A percentile compares a stretch with the other conserved stretches of the same genome.
Evolutionary conservation across 768 basidiomycete genomes (phyloP).

Genomic region (Tricholoma hemisulphureum): DNA sequence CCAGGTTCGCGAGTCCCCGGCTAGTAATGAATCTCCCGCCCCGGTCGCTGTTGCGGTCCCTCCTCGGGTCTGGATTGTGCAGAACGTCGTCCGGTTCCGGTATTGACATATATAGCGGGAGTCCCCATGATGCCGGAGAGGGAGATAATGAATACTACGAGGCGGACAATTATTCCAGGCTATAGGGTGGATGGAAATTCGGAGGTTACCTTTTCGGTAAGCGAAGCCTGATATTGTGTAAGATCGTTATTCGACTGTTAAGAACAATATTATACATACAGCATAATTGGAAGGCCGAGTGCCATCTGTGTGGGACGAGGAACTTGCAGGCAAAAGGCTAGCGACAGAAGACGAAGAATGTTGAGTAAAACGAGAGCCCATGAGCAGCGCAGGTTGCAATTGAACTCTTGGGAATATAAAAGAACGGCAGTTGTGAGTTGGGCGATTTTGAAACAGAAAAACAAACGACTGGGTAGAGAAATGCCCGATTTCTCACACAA

Average conservation of each 20-base stretch:
- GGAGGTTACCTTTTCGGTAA: conserved; percentile 29
- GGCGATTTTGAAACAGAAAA: not conserved
- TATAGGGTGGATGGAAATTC: not conserved
- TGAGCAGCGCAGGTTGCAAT: too few relatives aligned
- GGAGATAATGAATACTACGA: conserved; percentile 39
- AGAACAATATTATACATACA: conserved; percentile 10
- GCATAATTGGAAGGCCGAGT: conserved; percentile 7
- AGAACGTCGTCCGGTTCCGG: conserved; percentile 64
- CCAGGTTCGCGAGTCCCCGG: conserved; percentile 65
- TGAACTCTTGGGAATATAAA: conserved; percentile 2
- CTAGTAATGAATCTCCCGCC: conserved; percentile 59
- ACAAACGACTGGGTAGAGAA: not conserved
- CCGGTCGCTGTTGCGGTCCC: conserved; percentile 51
- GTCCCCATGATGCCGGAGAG: conserved; percentile 50
- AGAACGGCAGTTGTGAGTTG: conserved; percentile 1
- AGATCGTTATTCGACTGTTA: not conserved
- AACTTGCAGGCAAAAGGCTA: conserved; percentile 16
- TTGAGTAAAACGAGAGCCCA: conserved; percentile 21
- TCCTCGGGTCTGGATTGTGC: conserved; percentile 60
- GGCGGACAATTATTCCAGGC: not conserved
- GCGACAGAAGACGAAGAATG: conserved; percentile 17
- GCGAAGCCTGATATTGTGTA: conserved; percentile 20
- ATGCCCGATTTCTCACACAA: conserved; percentile 1
- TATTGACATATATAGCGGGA: conserved; percentile 38
- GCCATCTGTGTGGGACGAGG: conserved; percentile 3